Percentiles rank a stretch among this genome's conserved stretches.
These are phyloP conservation scores for Hibiscus mutabilis DNA, from an alignment of 345 rosid species.

Conservation along the genomic window DNA sequence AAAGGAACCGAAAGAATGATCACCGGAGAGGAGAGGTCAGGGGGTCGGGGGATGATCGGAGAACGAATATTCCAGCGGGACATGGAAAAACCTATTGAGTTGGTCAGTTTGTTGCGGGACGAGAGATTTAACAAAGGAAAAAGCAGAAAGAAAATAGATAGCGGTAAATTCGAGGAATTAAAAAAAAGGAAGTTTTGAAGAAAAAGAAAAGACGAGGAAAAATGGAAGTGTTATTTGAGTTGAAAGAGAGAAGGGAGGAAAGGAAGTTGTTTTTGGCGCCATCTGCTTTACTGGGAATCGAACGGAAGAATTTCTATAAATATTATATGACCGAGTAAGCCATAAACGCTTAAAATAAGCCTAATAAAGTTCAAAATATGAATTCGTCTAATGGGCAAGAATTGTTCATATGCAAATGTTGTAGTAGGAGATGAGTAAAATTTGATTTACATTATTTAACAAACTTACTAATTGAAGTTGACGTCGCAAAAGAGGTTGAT, in stretches of 20 bases:
- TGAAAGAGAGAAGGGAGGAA: not conserved
- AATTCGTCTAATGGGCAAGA: no score
- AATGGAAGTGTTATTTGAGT: conserved; percentile 27
- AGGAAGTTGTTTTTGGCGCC: conserved; percentile 81
- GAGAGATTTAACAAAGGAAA: not conserved
- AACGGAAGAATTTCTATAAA: no score
- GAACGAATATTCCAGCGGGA: conserved; percentile 4
- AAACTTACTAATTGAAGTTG: no score
- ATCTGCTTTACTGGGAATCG: conserved; percentile 28
- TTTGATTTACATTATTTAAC: no score
- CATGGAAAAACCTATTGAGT: not conserved
- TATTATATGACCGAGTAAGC: no score
- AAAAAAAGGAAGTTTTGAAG: not conserved
- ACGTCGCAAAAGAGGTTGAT: no score
- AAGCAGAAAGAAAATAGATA: not conserved
- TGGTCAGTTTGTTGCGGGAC: not conserved
- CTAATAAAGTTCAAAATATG: no score
- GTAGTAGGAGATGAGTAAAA: no score
- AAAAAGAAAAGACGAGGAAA: conserved; percentile 10
- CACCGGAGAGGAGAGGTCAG: not conserved
- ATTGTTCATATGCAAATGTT: no score
- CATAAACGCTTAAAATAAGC: no score
- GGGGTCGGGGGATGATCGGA: not conserved
- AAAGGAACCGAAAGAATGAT: not conserved
- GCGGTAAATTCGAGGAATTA: not conserved